Evolutionary conservation across 2,329 filamentous ascomycete species (phyloP).

Genomic region (Cadophora sp.): DNA sequence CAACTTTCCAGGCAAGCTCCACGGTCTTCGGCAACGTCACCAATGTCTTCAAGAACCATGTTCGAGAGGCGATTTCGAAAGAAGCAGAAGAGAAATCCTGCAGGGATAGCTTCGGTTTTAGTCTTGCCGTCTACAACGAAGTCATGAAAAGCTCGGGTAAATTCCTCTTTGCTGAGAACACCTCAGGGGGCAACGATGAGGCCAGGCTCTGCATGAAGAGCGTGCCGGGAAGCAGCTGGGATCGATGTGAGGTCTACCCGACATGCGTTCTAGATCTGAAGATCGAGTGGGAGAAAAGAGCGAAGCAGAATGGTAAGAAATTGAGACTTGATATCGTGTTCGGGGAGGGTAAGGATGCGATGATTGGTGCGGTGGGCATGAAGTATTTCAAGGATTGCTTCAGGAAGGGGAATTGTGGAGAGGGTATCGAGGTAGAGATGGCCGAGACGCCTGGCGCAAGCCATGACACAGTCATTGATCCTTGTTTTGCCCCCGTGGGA

Average conservation of each 20-base stretch:
- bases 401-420: slow-evolving; percentile 41
- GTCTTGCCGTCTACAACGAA: slow-evolving; percentile 27
- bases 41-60: slow-evolving; percentile 21
- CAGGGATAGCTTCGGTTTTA: slow-evolving; percentile 33
- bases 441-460: slow-evolving; percentile 45
- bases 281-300: slow-evolving; percentile 31
- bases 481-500: slow-evolving; percentile 23
- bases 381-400: slow-evolving; percentile 53
- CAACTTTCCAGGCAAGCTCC: slow-evolving; percentile 34
- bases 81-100: slow-evolving; percentile 23
- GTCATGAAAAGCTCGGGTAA: slow-evolving; percentile 29
- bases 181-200: slow-evolving; percentile 42
- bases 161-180: slow-evolving; percentile 39
- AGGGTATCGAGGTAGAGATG: slow-evolving; percentile 47
- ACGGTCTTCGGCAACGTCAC: slow-evolving; percentile 24
- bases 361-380: slow-evolving; percentile 52
- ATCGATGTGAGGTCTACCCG: slow-evolving; percentile 35
- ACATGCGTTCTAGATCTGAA: slow-evolving; percentile 31
- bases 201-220: slow-evolving; percentile 41
- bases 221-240: slow-evolving; percentile 30
- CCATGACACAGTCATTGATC: slow-evolving; percentile 48
- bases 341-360: slow-evolving; percentile 47
- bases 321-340: slow-evolving; percentile 42
- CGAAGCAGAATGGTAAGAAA: slow-evolving; percentile 24
- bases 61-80: background rate